A percentile compares a stretch with the other conserved stretches of the same genome.
Conservation (phyloP, 441 rosid species). For the Gossypium schwendimanii region DNA sequence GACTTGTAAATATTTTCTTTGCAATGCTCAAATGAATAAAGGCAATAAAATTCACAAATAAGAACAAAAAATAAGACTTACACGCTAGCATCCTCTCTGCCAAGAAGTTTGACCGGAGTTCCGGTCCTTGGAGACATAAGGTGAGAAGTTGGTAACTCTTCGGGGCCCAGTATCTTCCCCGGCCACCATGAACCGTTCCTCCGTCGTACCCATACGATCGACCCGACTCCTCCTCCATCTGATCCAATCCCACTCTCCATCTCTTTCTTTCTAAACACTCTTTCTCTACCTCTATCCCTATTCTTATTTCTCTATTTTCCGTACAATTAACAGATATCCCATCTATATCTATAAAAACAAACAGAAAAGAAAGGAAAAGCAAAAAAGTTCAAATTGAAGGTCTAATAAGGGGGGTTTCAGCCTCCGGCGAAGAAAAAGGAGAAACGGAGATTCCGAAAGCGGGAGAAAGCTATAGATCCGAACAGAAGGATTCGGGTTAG, state of each 20-base stretch:
- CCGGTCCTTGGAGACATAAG: constrained; percentile 89
- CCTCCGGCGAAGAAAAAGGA: constrained; percentile 36
- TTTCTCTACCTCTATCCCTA: neutral
- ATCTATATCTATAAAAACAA: neutral
- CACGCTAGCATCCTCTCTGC: constrained; percentile 99
- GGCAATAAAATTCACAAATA: neutral
- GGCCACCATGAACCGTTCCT: constrained; percentile 99
- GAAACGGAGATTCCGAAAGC: constrained; percentile 35
- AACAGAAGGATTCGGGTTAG: constrained; percentile 25
- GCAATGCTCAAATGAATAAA: neutral
- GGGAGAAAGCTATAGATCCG: constrained; percentile 25
- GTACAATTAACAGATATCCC: constrained; percentile 11
- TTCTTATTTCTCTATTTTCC: constrained; percentile 3
- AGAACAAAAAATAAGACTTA: constrained; percentile 28
- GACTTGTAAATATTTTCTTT: neutral
- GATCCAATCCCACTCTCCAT: constrained; percentile 61
- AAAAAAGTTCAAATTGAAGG: neutral
- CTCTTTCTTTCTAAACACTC: constrained; percentile 15
- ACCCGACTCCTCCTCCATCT: constrained; percentile 51
- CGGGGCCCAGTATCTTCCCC: constrained; percentile 73
- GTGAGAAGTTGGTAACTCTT: constrained; percentile 69
- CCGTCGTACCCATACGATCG: constrained; percentile 95
- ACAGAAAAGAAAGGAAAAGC: neutral
- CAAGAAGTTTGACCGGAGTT: constrained; percentile 96
- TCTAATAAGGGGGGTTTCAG: constrained; percentile 14